Evolutionary conservation across 495 filamentous ascomycete species (phyloP).

Genomic region (Aspergillus leporis): DNA sequence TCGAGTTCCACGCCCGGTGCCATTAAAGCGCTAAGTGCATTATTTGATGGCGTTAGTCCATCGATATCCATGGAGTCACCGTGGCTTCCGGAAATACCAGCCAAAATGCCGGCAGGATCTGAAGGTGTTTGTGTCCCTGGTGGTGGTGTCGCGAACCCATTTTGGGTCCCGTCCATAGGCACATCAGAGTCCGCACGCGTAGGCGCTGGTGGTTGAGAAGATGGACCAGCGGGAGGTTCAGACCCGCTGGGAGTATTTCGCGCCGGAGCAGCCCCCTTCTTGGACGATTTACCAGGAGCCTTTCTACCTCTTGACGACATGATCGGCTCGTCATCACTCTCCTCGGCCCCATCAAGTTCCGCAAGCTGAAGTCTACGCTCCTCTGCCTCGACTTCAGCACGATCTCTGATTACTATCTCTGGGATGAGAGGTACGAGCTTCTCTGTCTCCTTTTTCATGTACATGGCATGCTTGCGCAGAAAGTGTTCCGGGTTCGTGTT

Average conservation of each 20-base stretch:
- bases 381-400: slow-evolving; percentile 95
- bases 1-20: slow-evolving; percentile 58
- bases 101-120: slow-evolving; percentile 66
- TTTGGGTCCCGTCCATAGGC: slow-evolving; percentile 67
- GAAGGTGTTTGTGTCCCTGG: slow-evolving; percentile 76
- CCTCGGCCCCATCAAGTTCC: slow-evolving; percentile 78
- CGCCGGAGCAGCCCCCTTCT: slow-evolving; percentile 72
- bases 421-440: slow-evolving; percentile 94
- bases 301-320: slow-evolving; percentile 95
- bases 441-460: slow-evolving; percentile 95
- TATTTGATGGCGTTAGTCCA: slow-evolving; percentile 57
- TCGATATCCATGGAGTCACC: slow-evolving; percentile 83
- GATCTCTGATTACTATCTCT: slow-evolving; percentile 82
- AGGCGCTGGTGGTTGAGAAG: slow-evolving; percentile 52
- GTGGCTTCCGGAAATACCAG: slow-evolving; percentile 60
- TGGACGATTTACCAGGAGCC: slow-evolving; percentile 76
- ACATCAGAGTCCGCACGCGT: slow-evolving; percentile 64
- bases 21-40: slow-evolving; percentile 53
- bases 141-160: slow-evolving; percentile 82
- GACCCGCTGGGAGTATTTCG: slow-evolving; percentile 66
- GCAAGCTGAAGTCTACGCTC: slow-evolving; percentile 78
- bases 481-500: slow-evolving; percentile 88
- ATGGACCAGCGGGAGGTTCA: slow-evolving; percentile 68
- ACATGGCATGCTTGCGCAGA: slow-evolving; percentile 87
- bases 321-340: slow-evolving; percentile 97